Conservation (phyloP, 345 rosid species). For the Eucalyptus caleyi region DNA sequence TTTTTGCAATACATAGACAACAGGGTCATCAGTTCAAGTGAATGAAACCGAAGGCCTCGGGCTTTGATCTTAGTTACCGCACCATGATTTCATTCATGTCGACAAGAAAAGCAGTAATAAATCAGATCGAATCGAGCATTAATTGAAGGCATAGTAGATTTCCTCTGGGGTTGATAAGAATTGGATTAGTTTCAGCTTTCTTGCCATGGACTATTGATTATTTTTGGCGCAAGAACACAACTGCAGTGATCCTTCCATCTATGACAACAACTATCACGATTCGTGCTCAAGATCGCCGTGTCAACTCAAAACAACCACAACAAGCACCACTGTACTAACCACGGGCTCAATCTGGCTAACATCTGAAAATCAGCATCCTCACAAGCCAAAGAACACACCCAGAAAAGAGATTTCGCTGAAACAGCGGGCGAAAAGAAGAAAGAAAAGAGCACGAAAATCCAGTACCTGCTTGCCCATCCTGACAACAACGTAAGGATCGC, state of each 20-base stretch:
- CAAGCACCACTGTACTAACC: neutral
- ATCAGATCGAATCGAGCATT: neutral
- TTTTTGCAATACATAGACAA: neutral
- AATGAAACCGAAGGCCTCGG: neutral
- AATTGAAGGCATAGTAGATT: neutral
- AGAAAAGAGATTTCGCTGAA: neutral
- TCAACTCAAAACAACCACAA: neutral
- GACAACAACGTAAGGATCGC: neutral
- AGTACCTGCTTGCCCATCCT: constrained; percentile 1
- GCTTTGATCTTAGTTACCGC: neutral
- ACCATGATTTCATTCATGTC: neutral
- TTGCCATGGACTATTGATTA: neutral
- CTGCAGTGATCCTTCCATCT: neutral
- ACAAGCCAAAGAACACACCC: neutral
- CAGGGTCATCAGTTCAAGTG: neutral
- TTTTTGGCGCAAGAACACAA: neutral
- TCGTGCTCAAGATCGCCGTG: neutral
- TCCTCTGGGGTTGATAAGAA: neutral
- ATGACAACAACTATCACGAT: neutral
- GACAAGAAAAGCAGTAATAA: neutral
- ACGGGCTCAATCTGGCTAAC: neutral
- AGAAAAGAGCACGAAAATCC: neutral
- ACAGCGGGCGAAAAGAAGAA: neutral
- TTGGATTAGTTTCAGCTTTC: neutral
- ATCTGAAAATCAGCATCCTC: neutral